Percentiles rank a stretch among this genome's conserved stretches.
phyloP scores from a whole-genome alignment of 169 alveolate genomes.

The Eimeria mitis region DNA sequence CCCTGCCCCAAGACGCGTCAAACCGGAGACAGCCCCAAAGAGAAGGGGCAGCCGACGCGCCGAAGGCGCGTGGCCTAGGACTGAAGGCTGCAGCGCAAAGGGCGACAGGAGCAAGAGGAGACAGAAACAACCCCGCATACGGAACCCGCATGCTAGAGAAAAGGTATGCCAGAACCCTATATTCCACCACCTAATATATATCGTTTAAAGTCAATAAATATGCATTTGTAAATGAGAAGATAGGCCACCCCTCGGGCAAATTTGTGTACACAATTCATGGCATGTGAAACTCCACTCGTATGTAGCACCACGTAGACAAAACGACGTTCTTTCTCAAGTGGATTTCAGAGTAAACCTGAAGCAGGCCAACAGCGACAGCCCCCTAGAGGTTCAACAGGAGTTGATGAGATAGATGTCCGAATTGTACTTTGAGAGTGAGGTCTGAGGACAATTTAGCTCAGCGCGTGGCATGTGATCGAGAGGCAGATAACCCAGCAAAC shows the following conservation, averaged over 20 bases:
- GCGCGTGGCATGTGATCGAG: not conserved
- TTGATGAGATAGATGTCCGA: not conserved
- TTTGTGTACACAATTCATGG: not conserved
- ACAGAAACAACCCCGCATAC: not conserved
- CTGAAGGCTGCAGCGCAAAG: constrained; percentile 32
- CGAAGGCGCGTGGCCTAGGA: constrained; percentile 45
- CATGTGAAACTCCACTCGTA: not conserved
- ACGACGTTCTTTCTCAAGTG: not conserved
- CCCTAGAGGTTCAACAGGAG: not conserved
- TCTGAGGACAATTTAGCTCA: not conserved
- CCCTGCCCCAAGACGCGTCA: constrained; percentile 38
- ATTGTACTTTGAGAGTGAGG: not conserved
- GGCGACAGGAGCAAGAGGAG: not conserved
- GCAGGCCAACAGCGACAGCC: not conserved
- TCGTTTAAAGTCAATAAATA: too few relatives aligned
- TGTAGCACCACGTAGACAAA: not conserved
- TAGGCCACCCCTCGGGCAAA: not conserved
- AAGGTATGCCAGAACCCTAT: not conserved
- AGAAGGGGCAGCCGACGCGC: constrained; percentile 41
- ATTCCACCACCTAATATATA: not conserved
- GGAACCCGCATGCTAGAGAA: not conserved
- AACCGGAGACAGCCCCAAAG: constrained; percentile 29
- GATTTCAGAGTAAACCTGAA: not conserved
- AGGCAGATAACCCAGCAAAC: not conserved
- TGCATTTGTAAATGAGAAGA: not conserved